Percentiles rank a stretch among this genome's conserved stretches.
These are phyloP conservation scores for Pseudogymnoascus sp. DNA, from an alignment of 2,329 filamentous ascomycete genomes.

Conservation along the genomic window DNA sequence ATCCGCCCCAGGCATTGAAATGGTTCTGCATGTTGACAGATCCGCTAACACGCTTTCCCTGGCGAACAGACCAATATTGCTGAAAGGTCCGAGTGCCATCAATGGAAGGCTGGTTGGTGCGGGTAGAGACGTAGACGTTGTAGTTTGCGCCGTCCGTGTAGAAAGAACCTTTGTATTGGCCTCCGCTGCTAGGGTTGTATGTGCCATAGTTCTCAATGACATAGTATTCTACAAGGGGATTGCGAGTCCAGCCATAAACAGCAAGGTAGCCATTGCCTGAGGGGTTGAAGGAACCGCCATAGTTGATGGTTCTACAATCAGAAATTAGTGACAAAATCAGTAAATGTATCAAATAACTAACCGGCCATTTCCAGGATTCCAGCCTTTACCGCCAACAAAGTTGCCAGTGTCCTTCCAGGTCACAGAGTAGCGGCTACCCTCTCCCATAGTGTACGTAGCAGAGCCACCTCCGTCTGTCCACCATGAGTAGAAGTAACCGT, in stretches of 20 bases:
- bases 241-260: constrained; percentile 45
- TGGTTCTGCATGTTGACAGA: constrained; percentile 40
- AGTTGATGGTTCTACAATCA: constrained; percentile 30
- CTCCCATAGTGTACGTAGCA: constrained; percentile 45
- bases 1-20: constrained; percentile 42
- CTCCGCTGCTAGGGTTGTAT: constrained; percentile 40
- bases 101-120: constrained; percentile 38
- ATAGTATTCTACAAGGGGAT: constrained; percentile 48
- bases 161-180: constrained; percentile 41
- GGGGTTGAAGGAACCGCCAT: constrained; percentile 31
- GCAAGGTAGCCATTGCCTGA: constrained; percentile 39
- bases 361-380: constrained; percentile 32
- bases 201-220: constrained; percentile 44
- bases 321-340: not conserved
- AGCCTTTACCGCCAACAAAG: constrained; percentile 40
- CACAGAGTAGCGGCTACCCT: constrained; percentile 40
- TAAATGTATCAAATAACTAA: constrained; percentile 15
- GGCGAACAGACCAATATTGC: constrained; percentile 45
- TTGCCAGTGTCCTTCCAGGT: constrained; percentile 37
- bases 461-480: constrained; percentile 43
- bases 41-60: constrained; percentile 39
- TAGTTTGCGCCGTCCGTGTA: constrained; percentile 44
- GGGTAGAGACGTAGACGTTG: constrained; percentile 32
- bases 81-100: constrained; percentile 39
- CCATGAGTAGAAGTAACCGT: constrained; percentile 51